phyloP scores from a whole-genome alignment of 768 basidiomycete genomes.

The Agrocybe pediades region DNA sequence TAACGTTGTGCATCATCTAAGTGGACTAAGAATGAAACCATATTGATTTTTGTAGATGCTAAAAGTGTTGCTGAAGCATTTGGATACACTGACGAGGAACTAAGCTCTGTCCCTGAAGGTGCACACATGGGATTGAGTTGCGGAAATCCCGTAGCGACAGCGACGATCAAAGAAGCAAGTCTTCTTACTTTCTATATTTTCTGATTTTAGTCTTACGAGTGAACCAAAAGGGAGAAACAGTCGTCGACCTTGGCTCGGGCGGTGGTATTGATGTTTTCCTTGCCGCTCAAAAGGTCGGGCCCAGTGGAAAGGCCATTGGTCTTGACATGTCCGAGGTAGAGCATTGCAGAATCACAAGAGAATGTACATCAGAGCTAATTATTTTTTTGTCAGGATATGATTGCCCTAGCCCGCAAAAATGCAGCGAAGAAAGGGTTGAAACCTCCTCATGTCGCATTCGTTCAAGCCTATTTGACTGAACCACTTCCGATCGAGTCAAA shows the following conservation, averaged over 20 bases:
- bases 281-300: conserved; percentile 51
- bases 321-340: conserved; percentile 52
- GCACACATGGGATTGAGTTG: conserved; percentile 55
- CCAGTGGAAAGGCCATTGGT: conserved; percentile 51
- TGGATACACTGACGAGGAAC: conserved; percentile 48
- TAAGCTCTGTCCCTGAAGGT: conserved; percentile 41
- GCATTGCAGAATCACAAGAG: neutral
- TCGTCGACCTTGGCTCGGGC: conserved; percentile 60
- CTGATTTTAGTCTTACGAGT: neutral
- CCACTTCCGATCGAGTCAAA: conserved; percentile 48
- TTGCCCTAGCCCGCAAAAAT: conserved; percentile 46
- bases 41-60: conserved; percentile 24
- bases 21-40: neutral
- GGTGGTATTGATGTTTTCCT: conserved; percentile 59
- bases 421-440: conserved; percentile 39
- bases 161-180: conserved; percentile 45
- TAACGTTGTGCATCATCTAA: neutral
- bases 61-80: conserved; percentile 41
- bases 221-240: conserved; percentile 49
- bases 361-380: neutral
- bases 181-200: neutral
- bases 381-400: conserved; percentile 45
- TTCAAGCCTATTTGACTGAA: conserved; percentile 41
- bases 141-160: conserved; percentile 51
- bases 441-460: conserved; percentile 52